Conservation (phyloP, 768 basidiomycete genomes). For the Amanita molliuscula region DNA sequence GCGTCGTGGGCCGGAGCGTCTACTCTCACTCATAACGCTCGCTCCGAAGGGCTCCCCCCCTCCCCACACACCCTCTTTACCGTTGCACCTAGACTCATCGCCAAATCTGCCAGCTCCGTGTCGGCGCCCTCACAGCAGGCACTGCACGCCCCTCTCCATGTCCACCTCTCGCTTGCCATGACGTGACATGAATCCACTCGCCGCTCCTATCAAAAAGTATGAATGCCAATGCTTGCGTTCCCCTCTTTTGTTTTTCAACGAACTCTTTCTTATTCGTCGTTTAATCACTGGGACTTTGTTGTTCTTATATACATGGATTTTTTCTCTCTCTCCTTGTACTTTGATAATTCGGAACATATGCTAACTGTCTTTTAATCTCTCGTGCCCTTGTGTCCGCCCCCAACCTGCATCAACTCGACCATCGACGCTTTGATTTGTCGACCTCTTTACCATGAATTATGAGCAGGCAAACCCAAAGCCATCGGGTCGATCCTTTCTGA, state of each 20-base stretch:
- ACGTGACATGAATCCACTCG: neutral
- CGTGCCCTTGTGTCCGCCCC: neutral
- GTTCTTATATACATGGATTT: neutral
- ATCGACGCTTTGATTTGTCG: neutral
- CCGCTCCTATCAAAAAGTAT: neutral
- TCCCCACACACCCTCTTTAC: neutral
- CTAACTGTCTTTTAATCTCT: neutral
- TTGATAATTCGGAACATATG: neutral
- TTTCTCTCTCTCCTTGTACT: slow-evolving; percentile 1
- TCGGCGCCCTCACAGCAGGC: neutral
- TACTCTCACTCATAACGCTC: slow-evolving; percentile 1
- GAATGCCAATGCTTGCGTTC: neutral
- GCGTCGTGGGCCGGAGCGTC: neutral
- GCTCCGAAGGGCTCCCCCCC: no score
- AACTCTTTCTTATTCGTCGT: neutral
- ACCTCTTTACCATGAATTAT: neutral
- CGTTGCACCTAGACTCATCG: neutral
- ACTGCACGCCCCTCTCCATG: neutral
- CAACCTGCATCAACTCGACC: neutral
- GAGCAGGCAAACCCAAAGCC: neutral
- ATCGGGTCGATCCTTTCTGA: no score
- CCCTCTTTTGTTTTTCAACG: slow-evolving; percentile 3
- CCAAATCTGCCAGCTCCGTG: neutral
- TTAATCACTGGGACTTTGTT: neutral
- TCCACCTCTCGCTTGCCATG: neutral